Evolutionary conservation across 257 asterid species (phyloP), one percentile per base, ranked within the genome.

Genomic region (Osmanthus fragrans): DNA sequence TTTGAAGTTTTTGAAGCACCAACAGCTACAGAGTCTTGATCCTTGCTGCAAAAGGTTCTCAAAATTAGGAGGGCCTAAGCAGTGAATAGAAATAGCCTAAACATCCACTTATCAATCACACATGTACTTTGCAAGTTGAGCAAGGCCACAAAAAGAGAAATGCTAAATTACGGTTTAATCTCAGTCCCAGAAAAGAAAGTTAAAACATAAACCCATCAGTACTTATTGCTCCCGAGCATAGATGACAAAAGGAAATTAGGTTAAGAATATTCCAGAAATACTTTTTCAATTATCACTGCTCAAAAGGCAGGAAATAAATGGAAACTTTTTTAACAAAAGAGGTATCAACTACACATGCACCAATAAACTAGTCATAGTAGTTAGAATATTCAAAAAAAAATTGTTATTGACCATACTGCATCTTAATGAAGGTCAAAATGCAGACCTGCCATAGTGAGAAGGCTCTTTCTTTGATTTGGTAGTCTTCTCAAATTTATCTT

Each of bases 391-490:
- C 36, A 34, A 27, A 73, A 74, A 82, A 68, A 42, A 29, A 72
- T 37, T 29, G 82, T 13, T 23, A 78, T 58, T 70, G 75, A 58
- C 58, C 49, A 39, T 33, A 65, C 54, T 74, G 68, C 83, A 71
- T 33, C 63, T 63, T 27, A 39, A 73, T 29, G 75, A 60, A 76
- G 33, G 76, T 36, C 73, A 71, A 56, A 75, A 73, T 78, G 76
- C 85, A 76, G 29, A 94, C 97, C 98, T 90, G 89, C 83, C 88
- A 84, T 82, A 66, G 70, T 77, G 85, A 79, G 97, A 87, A 82
- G 91, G 72, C 70, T 90, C 91, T 87, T 81, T 92, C 80, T 79
- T 88, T 72, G 93, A 82, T 47, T 86, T 79, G 78, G 87, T 74
- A 70, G 77, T 76, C 64, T 83, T 86, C 76, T 67, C 92, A 75